phyloP scores from a whole-genome alignment of 2,329 filamentous ascomycete species.

The Talaromyces sp. region DNA sequence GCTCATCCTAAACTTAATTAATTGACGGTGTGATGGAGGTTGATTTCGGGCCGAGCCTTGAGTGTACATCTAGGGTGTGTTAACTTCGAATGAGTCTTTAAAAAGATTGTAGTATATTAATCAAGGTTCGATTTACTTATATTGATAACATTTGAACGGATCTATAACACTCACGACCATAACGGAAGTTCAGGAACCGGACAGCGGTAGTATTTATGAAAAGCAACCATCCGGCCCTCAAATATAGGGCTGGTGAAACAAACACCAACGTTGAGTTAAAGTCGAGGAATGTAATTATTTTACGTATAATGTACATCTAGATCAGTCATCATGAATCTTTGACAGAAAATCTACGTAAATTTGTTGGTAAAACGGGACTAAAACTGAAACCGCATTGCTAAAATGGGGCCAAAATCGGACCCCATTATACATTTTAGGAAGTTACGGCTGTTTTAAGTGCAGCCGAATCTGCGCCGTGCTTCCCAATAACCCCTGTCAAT shows the following conservation, averaged over 20 bases:
- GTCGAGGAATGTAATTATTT: not conserved
- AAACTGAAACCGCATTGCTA: not conserved
- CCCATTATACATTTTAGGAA: conserved; percentile 12
- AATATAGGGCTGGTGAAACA: not conserved
- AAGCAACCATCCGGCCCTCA: not conserved
- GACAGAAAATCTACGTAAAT: not conserved
- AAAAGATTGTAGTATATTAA: too few relatives aligned
- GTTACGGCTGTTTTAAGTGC: not conserved
- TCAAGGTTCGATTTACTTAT: too few relatives aligned
- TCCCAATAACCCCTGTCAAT: not conserved
- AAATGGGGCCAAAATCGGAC: not conserved
- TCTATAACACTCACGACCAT: too few relatives aligned
- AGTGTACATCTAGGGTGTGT: too few relatives aligned
- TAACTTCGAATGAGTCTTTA: not conserved
- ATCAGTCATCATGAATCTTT: not conserved
- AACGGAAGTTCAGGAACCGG: too few relatives aligned
- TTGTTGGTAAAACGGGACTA: not conserved
- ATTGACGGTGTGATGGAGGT: not conserved
- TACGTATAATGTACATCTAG: not conserved
- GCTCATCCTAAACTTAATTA: too few relatives aligned
- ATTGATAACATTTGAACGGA: too few relatives aligned
- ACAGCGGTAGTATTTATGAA: too few relatives aligned
- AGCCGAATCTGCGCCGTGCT: not conserved
- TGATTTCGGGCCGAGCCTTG: not conserved
- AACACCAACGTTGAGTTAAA: not conserved